A percentile compares a stretch with the other conserved stretches of the same genome.
Conservation (phyloP, 75 land plant species). For the Ceratopteris richardii region DNA sequence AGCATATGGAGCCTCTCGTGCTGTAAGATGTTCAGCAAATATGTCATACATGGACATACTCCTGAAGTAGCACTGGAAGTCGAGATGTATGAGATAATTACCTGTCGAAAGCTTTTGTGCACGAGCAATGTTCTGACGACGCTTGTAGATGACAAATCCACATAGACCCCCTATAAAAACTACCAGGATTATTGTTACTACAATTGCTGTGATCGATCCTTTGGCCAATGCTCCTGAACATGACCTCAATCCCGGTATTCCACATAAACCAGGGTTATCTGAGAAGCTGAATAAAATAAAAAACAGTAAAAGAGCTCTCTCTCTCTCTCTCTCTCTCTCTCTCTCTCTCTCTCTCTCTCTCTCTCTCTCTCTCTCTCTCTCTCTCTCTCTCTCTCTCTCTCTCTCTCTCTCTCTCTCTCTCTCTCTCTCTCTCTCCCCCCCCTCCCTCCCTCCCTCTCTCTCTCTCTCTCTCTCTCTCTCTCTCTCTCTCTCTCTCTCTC, state of each 20-base stretch:
- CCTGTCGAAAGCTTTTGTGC: conserved; percentile 61
- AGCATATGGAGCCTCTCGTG: conserved; percentile 92
- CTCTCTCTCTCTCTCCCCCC: too few relatives aligned
- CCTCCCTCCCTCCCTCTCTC: too few relatives aligned
- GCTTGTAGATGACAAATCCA: conserved; percentile 54
- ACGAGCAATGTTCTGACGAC: conserved; percentile 72
- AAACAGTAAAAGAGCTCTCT: not conserved
- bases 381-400: not conserved
- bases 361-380: not conserved
- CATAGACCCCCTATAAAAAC: conserved; percentile 28
- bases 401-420: not conserved
- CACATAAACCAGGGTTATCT: conserved; percentile 82
- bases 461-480: too few relatives aligned
- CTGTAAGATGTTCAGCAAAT: conserved; percentile 32
- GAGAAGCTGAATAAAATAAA: conserved; percentile 64
- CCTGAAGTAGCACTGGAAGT: too few relatives aligned
- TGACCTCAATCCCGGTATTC: conserved; percentile 67
- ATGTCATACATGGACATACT: not conserved
- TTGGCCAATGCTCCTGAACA: conserved; percentile 49
- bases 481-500: too few relatives aligned
- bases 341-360: not conserved
- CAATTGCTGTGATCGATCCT: conserved; percentile 61
- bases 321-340: not conserved
- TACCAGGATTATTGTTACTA: conserved; percentile 26
- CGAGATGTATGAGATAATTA: conserved; percentile 18